Conservation (phyloP, 805 yeast species). For the Saturnispora bothae region DNA sequence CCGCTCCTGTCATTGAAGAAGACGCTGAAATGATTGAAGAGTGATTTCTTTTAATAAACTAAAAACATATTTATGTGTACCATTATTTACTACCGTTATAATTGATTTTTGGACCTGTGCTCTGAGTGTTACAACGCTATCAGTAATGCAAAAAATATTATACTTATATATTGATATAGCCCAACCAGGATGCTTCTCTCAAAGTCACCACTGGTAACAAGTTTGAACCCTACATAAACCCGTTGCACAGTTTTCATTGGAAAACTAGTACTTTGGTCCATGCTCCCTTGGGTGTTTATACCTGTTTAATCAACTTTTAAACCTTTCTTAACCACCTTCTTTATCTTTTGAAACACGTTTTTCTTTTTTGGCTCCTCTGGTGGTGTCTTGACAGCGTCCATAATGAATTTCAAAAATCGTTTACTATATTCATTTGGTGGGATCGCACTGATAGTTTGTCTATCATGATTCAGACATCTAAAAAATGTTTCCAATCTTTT, state of each 20-base stretch:
- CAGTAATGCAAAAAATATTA: no score
- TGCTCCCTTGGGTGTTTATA: no score
- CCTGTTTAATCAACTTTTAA: conserved; percentile 1
- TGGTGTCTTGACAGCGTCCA: conserved; percentile 10
- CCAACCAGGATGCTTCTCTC: not conserved
- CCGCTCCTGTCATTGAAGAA: no score
- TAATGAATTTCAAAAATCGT: conserved; percentile 66
- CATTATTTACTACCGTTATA: not conserved
- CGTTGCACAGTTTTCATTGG: no score
- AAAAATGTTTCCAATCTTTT: conserved; percentile 81
- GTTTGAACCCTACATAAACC: no score
- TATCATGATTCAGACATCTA: conserved; percentile 59
- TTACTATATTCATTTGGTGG: conserved; percentile 89
- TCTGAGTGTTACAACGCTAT: not conserved
- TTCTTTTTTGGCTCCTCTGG: conserved; percentile 1
- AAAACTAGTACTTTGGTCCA: no score
- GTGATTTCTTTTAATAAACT: conserved; percentile 1
- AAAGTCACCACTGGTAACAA: no score
- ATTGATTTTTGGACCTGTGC: not conserved
- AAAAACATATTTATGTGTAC: not conserved
- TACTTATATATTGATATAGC: no score
- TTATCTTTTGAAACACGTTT: not conserved
- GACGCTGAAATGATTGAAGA: conserved; percentile 21
- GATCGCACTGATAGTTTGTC: conserved; percentile 71
- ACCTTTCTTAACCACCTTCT: not conserved